A percentile compares a stretch with the other conserved stretches of the same genome.
phyloP scores from a whole-genome alignment of 495 filamentous ascomycete species.

The Annulohypoxylon maeteangense region DNA sequence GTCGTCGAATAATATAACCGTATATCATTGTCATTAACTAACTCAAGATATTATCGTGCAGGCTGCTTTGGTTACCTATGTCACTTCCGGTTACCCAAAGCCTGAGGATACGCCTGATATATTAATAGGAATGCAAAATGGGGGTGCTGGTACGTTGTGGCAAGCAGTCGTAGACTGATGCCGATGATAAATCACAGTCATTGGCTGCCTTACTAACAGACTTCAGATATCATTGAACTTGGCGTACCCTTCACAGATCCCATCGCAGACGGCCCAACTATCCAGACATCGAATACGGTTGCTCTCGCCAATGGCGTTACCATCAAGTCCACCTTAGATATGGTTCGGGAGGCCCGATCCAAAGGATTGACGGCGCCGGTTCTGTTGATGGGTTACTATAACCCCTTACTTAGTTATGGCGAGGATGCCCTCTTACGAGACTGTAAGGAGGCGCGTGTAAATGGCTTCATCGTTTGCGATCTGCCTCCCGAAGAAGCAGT shows the following conservation, averaged over 20 bases:
- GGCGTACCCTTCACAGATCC: conserved; percentile 97
- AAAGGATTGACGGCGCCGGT: conserved; percentile 82
- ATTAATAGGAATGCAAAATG: conserved; percentile 88
- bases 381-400: conserved; percentile 99
- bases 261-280: conserved; percentile 94
- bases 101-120: conserved; percentile 82
- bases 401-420: conserved; percentile 91
- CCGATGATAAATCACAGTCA: background rate
- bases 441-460: conserved; percentile 85
- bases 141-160: conserved; percentile 79
- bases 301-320: conserved; percentile 91
- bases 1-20: background rate
- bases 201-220: background rate
- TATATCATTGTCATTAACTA: background rate
- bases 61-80: conserved; percentile 92
- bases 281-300: conserved; percentile 88
- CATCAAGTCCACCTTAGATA: conserved; percentile 76
- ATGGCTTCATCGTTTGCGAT: conserved; percentile 98
- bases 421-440: conserved; percentile 89
- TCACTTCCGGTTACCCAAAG: conserved; percentile 94
- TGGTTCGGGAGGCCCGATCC: conserved; percentile 79
- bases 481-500: conserved; percentile 96
- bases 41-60: conserved; percentile 25
- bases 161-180: conserved; percentile 1
- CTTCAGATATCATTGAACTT: conserved; percentile 79